Percentiles rank a stretch among this genome's conserved stretches.
phyloP scores from a whole-genome alignment of 1,284 basidiomycete genomes.

The Cryptococcus depauperatus region DNA sequence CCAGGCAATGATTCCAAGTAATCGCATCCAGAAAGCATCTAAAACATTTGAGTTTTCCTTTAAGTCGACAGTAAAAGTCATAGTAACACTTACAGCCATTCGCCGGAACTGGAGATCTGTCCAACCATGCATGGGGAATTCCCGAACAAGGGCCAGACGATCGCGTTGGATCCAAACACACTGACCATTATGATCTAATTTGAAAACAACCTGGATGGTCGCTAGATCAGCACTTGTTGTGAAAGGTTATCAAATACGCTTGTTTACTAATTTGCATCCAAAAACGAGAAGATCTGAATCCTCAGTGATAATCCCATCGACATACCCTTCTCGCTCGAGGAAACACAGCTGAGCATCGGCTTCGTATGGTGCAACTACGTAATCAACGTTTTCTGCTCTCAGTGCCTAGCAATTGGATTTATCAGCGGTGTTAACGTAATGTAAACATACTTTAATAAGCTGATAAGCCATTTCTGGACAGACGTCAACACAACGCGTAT shows the following conservation, averaged over 20 bases:
- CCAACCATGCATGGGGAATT: conserved; percentile 79
- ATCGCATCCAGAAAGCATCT: conserved; percentile 93
- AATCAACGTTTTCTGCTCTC: conserved; percentile 65
- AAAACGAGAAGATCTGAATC: conserved; percentile 98
- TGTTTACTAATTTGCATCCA: conserved; percentile 74
- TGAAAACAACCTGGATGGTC: conserved; percentile 53
- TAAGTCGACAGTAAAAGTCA: background rate
- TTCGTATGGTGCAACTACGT: conserved; percentile 96
- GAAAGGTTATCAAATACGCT: too few relatives aligned
- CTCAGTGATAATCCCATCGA: conserved; percentile 92
- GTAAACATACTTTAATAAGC: conserved; percentile 71
- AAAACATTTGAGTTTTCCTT: background rate
- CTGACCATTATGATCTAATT: conserved; percentile 69
- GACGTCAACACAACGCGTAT: conserved; percentile 87
- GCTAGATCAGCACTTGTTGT: background rate
- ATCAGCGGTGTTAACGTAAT: background rate
- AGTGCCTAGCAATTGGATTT: conserved; percentile 55
- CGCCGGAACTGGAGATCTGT: conserved; percentile 78
- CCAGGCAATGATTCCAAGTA: conserved; percentile 95
- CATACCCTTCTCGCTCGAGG: conserved; percentile 71
- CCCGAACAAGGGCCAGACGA: conserved; percentile 64
- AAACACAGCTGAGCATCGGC: conserved; percentile 96
- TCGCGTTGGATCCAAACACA: conserved; percentile 71
- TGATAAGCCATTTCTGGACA: conserved; percentile 97
- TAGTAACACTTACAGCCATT: conserved; percentile 57